Evolutionary conservation across 345 rosid species (phyloP), one percentile per base, ranked within the genome.

Genomic region (Capsella bursapastoris): DNA sequence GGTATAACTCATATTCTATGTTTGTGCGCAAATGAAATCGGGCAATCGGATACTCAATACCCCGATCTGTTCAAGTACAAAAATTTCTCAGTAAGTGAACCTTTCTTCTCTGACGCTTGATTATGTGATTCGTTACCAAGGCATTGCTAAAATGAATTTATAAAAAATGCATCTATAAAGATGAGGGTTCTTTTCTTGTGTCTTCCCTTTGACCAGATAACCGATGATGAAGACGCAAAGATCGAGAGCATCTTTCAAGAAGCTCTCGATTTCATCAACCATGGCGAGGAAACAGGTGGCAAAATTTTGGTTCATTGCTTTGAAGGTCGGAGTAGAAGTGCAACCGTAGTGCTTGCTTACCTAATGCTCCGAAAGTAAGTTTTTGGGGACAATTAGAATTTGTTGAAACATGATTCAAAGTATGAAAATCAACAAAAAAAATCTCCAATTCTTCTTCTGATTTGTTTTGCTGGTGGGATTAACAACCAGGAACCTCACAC

Each of bases 291-390:
- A 74, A 79, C 65, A 41, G 91, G 92, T 3, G 92, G 93, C 70
- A 87, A 77, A 82, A 83, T 92, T 51, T 79, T 96, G 63, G 96
- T 96, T 75, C 99, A 96, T 78, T 96, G 99, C 85, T 96, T 96
- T 32, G 99, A 96, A 83, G 99, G 99, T 74, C 90, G 83, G 77
- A 96, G 99, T 83, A 89, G 98, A 84, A 96, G 99, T 77, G 94
- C 98, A 58, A 96, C 98, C 1, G 69, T 90, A 40, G 96, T 96
- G 64, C 70, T 92, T 5, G 96, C 98, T 11, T 88, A 90, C 81
- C 71, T 96, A 62, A 92, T 96, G 98, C 89, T 90, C 44, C 81
- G 93, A 59, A 92, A 90, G 99, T 95, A 85, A 86, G 98, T 77
- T 47, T 47, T 28, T 51, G 37, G 3, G 2, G 48, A 41, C n/a